Evolutionary conservation across 441 rosid genomes (phyloP), one percentile per base, ranked within the genome.

Genomic region (Syzygium syzygioides): DNA sequence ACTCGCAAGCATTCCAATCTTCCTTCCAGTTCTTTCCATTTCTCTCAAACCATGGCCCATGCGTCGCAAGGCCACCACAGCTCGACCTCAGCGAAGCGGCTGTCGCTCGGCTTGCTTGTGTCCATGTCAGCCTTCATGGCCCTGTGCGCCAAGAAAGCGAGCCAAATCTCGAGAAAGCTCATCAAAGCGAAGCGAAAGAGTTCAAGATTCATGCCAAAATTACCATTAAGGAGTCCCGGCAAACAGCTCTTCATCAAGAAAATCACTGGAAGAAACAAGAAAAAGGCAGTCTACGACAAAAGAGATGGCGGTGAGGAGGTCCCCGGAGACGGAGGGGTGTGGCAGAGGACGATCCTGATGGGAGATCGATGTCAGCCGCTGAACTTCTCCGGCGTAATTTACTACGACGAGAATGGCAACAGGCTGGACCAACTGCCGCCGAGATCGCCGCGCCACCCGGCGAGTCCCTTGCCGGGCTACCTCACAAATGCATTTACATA

Each of bases 261-360:
- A 45, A 45, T 85, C 71, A 83, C 26, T 25, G 34, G 87, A 88
- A 64, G 79, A 50, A 14, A 86, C 50, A 50, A 30, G 87, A 83
- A 64, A 57, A 60, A 66, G 85, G 56, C 6, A 3, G 55, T 26
- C 62, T 59, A 20, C 32, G 23, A 20, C 71, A 25, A 30, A n/a
- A 48, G 41, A 48, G 64, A 89, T 60, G 80, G 19, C 13, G 64
- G 37, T 41, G 79, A 30, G 37, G 88, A 68, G 52, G 53, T 12
- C 6, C 41, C 56, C 15, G 87, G 87, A 79, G 79, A 89, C 1
- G 90, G 88, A 55, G 90, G 90, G 54, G 86, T 89, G 59, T 89
- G 90, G 90, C 88, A 28, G 88, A 89, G 90, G 88, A 66, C 90
- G 9, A 89, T 89, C 79, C 80, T 89, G 52, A 86, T 89, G 90